Base-by-base conservation (phyloP, 2,329 filamentous ascomycete species). In the Ophiostoma triangulosporum region DNA sequence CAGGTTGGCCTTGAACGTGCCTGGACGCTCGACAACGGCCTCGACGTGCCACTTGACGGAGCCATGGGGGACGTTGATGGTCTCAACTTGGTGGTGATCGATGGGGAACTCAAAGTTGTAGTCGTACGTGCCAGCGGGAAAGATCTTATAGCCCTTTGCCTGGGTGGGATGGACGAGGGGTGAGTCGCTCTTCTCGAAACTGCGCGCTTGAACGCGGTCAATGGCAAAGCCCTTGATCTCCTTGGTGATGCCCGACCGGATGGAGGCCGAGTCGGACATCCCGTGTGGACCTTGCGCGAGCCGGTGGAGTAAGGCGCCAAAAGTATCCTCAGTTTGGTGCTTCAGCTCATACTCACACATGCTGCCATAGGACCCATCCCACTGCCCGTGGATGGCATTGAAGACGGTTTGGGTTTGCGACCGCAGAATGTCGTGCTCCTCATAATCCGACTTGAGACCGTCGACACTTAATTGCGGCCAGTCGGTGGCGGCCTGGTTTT, bases 401-500 rank as follows among this genome's bases (percentile, higher is more conserved):
- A 96, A 98, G 65, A 97, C 97, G 0, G 85, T 91, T 69, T 88
- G 82, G 17, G 82, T 91, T 63, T 96, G 90, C 38, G 86, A 91
- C 68, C 94, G 84, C 56, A 97, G 75, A 3, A 83, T 87, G 60
- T 93, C 86, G 58, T 88, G 86, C 64, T 97, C 89, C 62, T 81
- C 84, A 52, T 88, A 81, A 38, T 95, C 86, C 1, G 84, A 77
- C 66, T 95, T 95, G 54, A 84, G 77, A 12, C 46, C 0, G 90
- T 89, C 3, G 93, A 91, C 29, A 97, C 93, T 50, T 89, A 88
- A 71, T 97, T 93, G 15, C 7, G 93, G 91, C 93, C 93, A 98
- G 64, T 95, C 89, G 1, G 93, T 97, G 58, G 85, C 80, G 3
- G 89, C 88, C 64, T 82, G 84, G 29, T 91, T 93, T 38, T 83